These are phyloP conservation scores for Trichomonas vaginalis DNA, from an alignment of 208 protist species.

Conservation along the genomic window DNA sequence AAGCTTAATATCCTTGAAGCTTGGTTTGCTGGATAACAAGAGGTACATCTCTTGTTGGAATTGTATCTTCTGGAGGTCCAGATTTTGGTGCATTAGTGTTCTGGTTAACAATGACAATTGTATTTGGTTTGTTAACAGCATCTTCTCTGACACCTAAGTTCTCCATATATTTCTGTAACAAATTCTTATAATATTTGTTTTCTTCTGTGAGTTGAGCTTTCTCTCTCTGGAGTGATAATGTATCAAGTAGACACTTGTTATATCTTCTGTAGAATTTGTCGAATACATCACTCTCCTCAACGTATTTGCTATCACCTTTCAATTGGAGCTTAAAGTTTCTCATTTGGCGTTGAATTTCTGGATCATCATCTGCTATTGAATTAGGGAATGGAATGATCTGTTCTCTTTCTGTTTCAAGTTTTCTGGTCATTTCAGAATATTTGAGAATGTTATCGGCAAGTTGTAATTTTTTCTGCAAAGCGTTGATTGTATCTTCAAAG, in stretches of 20 bases:
- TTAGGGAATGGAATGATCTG: background rate
- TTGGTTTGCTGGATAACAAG: background rate
- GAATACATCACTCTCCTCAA: background rate
- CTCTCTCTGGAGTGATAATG: background rate
- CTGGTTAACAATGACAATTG: slow-evolving; percentile 2
- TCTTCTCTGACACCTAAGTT: background rate
- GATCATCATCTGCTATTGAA: background rate
- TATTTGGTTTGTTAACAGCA: background rate
- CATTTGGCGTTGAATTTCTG: slow-evolving; percentile 1
- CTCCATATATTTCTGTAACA: background rate
- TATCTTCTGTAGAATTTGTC: slow-evolving; percentile 15
- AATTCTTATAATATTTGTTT: background rate
- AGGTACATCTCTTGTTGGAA: background rate
- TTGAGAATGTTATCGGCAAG: background rate
- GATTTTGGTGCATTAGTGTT: background rate
- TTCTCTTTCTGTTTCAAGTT: slow-evolving; percentile 10
- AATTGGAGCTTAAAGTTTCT: background rate
- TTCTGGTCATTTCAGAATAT: background rate
- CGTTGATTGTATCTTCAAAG: slow-evolving; percentile 2
- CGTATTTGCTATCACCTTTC: slow-evolving; percentile 5
- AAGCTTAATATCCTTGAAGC: slow-evolving; percentile 11
- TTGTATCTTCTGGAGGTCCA: background rate
- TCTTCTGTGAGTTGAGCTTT: background rate
- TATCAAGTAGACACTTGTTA: background rate
- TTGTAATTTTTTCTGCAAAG: background rate